Base-by-base conservation (phyloP, 2,329 filamentous ascomycete genomes). In the Xylaria multiplex region DNA sequence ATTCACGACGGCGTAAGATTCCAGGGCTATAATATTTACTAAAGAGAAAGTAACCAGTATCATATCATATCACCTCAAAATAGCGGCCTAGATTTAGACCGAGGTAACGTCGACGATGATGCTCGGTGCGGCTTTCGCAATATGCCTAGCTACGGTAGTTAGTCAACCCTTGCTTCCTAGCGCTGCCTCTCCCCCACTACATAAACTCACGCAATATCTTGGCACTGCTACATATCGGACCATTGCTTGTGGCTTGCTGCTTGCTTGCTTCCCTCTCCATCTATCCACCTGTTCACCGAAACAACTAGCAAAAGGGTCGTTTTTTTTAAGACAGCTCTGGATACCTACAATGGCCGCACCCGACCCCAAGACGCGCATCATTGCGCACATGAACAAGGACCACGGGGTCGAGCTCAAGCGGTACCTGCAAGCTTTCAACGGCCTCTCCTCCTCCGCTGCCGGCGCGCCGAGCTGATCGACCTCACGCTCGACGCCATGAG, bases 361-460 rank as follows among this genome's bases (percentile, higher is more conserved):
- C 60, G 80, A 79, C 45, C 79, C 82, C 65, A 88, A 88, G 75
- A 73, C 82, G 64, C 87, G 89, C 65, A 90, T 93, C 77, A 86
- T 95, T 75, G 83, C 83, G 40, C 94, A 97, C 82, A 96, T 97
- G 92, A 97, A 97, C 81, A 82, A 83, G 49, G 91, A 95, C 78
- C 95, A 97, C 80, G 82, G 85, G 58, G 85, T 88, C 72, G 92
- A 93, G 64, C 88, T 97, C 56, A 81, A 86, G 64, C 85, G 91
- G 75, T 97, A 94, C 79, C 86, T 96, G n/a, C 89, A 89, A 69
- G 87, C 93, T 78, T 93, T 89, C 81, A 83, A 82, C 76, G 78
- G 82, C 16, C 81, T 92, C 50, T 85, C 89, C 16, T 74, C 84
- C 7, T 78, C 80, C 66, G 80, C 84, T 56, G 85, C 90, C 56